Evolutionary conservation across 306 rosid genomes (phyloP).

Genomic region (Vigna angularis): DNA sequence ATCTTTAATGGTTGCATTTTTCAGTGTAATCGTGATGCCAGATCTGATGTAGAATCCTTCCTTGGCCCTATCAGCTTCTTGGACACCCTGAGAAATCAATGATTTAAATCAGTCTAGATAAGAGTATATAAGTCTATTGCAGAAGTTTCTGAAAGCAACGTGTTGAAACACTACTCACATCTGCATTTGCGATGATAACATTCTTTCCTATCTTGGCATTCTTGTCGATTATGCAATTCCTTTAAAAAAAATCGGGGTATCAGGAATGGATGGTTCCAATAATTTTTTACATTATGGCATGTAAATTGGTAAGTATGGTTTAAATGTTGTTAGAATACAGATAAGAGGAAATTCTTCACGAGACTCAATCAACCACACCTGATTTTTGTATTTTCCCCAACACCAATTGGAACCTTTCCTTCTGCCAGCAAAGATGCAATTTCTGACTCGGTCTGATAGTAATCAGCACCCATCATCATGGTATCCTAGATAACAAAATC

Average conservation of each 20-base stretch:
- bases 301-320: background rate
- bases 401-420: constrained; percentile 96
- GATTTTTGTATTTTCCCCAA: constrained; percentile 94
- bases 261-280: background rate
- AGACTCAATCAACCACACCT: constrained; percentile 54
- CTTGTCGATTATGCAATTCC: constrained; percentile 98
- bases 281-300: background rate
- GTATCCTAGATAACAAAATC: constrained; percentile 70
- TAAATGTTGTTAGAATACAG: background rate
- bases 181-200: constrained; percentile 70
- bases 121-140: background rate
- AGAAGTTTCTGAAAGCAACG: constrained; percentile 1
- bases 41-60: constrained; percentile 86
- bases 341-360: background rate
- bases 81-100: constrained; percentile 68
- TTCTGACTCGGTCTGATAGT: constrained; percentile 94
- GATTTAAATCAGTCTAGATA: constrained; percentile 30
- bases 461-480: constrained; percentile 99
- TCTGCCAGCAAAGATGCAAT: constrained; percentile 79
- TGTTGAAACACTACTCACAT: constrained; percentile 60
- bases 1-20: constrained; percentile 85
- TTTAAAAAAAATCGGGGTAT: constrained; percentile 31
- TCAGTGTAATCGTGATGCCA: constrained; percentile 71
- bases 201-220: constrained; percentile 95
- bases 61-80: constrained; percentile 78